Conservation (phyloP, 208 protist species). For the Leishmania braziliensis region DNA sequence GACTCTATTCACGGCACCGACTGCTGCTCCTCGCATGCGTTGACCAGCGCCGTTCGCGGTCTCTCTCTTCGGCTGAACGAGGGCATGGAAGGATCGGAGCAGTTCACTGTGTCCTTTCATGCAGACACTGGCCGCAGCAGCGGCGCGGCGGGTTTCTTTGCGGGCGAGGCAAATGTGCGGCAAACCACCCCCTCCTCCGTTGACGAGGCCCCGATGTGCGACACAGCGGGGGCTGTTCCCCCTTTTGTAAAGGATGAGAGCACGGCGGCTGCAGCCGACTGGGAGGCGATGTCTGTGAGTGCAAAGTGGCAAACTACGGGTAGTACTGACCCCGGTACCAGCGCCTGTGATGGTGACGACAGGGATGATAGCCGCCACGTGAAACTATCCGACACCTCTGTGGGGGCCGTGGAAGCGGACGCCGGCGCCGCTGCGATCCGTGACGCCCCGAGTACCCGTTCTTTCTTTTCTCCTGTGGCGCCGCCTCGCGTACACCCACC, state of each 20-base stretch:
- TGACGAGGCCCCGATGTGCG: background rate
- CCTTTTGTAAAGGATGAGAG: background rate
- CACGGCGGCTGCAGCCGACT: background rate
- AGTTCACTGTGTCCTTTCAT: conserved; percentile 4
- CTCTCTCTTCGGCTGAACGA: conserved; percentile 5
- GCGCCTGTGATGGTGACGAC: background rate
- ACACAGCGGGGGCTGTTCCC: background rate
- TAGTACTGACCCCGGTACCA: background rate
- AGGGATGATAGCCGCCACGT: background rate
- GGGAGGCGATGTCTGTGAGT: background rate
- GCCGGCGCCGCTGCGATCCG: background rate
- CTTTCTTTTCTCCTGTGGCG: background rate
- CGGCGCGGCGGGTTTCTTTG: background rate
- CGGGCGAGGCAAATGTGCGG: background rate
- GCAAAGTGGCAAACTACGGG: background rate
- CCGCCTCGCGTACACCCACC: conserved; percentile 1
- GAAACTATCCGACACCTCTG: background rate
- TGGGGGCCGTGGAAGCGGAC: background rate
- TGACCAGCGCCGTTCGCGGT: background rate
- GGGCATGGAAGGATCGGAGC: background rate
- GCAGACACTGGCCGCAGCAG: background rate
- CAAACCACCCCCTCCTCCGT: background rate
- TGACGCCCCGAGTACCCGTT: background rate
- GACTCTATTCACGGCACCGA: background rate
- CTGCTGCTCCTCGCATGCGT: background rate